phyloP scores from a whole-genome alignment of 495 filamentous ascomycete genomes.

The Trichocladium uniseriatum region DNA sequence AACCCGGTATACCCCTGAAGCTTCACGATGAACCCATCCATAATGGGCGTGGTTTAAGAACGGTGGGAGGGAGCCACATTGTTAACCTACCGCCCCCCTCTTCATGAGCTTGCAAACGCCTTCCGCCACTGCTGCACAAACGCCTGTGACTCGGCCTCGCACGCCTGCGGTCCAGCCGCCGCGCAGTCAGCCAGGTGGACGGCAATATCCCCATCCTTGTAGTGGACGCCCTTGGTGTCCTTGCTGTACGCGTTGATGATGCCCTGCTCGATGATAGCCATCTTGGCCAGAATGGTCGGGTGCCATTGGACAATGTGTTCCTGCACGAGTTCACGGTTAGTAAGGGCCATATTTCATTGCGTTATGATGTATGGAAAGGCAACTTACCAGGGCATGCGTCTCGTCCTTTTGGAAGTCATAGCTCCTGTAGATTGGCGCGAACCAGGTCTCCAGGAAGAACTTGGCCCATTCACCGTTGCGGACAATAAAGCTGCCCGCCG shows the following conservation, averaged over 20 bases:
- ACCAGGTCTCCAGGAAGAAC: slow-evolving; percentile 94
- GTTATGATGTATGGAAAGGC: not conserved
- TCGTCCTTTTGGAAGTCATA: slow-evolving; percentile 97
- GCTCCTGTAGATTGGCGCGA: slow-evolving; percentile 80
- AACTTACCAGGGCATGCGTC: slow-evolving; percentile 74
- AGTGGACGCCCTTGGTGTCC: slow-evolving; percentile 38
- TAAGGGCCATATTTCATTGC: not conserved
- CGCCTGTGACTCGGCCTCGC: slow-evolving; percentile 53
- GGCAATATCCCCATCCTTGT: slow-evolving; percentile 80
- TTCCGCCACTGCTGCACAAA: slow-evolving; percentile 40
- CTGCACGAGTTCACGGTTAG: slow-evolving; percentile 33
- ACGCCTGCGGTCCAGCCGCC: slow-evolving; percentile 45
- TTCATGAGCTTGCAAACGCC: not conserved
- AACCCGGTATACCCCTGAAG: no score
- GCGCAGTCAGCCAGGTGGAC: slow-evolving; percentile 67
- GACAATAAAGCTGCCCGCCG: slow-evolving; percentile 67
- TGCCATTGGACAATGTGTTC: slow-evolving; percentile 97
- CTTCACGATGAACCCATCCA: no score
- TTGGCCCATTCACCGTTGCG: slow-evolving; percentile 79
- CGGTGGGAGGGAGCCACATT: no score
- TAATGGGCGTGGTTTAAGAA: no score
- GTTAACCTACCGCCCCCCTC: no score
- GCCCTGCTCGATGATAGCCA: slow-evolving; percentile 77
- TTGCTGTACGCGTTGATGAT: slow-evolving; percentile 64
- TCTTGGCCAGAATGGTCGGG: slow-evolving; percentile 84